Conservation (phyloP, 148 eudicot species). For the Cornus kousa region DNA sequence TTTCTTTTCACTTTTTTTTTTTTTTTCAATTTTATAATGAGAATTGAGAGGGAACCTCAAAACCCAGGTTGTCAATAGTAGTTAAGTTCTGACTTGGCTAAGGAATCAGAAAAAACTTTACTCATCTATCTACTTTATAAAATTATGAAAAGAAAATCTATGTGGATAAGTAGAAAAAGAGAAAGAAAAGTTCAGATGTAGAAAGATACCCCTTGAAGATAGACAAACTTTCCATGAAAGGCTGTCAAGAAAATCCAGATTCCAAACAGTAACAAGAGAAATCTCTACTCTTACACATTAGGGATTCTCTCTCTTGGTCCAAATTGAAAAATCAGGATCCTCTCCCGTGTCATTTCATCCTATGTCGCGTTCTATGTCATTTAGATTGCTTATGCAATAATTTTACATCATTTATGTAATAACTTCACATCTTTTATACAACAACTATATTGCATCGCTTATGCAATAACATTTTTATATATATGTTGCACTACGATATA, state of each 20-base stretch:
- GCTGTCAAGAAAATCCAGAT: constrained; percentile 6
- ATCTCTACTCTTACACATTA: neutral
- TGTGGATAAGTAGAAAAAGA: constrained; percentile 25
- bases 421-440: too few relatives aligned
- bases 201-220: constrained; percentile 8
- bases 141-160: neutral
- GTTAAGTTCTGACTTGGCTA: constrained; percentile 35
- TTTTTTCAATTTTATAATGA: neutral
- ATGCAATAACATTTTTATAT: too few relatives aligned
- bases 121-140: constrained; percentile 13
- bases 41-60: constrained; percentile 11
- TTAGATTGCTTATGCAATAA: too few relatives aligned
- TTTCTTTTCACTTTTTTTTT: neutral
- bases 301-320: too few relatives aligned
- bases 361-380: too few relatives aligned
- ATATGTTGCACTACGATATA: too few relatives aligned
- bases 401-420: too few relatives aligned
- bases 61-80: constrained; percentile 42
- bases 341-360: too few relatives aligned
- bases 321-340: too few relatives aligned
- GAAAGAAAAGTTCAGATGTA: constrained; percentile 4
- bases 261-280: constrained; percentile 6
- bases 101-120: constrained; percentile 6
- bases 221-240: constrained; percentile 11
- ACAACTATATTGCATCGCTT: too few relatives aligned